Evolutionary conservation across 2,329 filamentous ascomycete species (phyloP), one percentile per base, ranked within the genome.

Genomic region (Fusarium fracticaudum): DNA sequence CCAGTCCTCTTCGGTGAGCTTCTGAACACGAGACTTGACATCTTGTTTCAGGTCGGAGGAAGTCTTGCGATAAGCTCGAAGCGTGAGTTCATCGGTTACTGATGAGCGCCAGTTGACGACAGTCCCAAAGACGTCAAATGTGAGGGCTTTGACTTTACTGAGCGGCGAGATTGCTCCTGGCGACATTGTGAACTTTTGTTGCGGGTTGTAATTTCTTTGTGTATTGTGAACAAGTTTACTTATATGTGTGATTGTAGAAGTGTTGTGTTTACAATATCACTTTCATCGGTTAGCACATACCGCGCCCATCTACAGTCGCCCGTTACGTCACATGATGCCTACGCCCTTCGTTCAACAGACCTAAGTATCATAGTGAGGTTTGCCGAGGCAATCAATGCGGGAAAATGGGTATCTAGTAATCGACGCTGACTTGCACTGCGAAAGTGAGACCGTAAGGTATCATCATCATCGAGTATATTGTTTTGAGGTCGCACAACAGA

Each of bases 81-180:
- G 79, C 31, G 83, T 80, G 54, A 96, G 87, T 61, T 89, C 88
- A 14, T 86, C 83, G 20, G 87, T 89, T 26, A 96, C 89, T 5
- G 90, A 90, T 44, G 85, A 85, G 64, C 93, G 91, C 93, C 93
- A 96, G 84, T 96, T 88, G 51, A 96, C 93, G 72, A 92, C 90
- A 3, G 94, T 96, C 74, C 93, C 93, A 81, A 95, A 95, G 76
- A 94, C 89, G 83, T 95, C 93, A 78, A 94, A 94, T 61, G 91
- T 86, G 40, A 95, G 84, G 13, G 89, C 92, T 74, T 90, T 90
- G 72, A 89, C 76, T 35, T 78, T 69, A 31, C 74, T 54, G 20
- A 83, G 75, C 5, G 80, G 78, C 1, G 79, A 77, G 4, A 73
- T 29, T 31, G 69, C 60, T 44, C 69, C 69, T 14, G 80, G 78